Conservation (phyloP, 2,329 filamentous ascomycete species). For the Cytospora leucostoma region DNA sequence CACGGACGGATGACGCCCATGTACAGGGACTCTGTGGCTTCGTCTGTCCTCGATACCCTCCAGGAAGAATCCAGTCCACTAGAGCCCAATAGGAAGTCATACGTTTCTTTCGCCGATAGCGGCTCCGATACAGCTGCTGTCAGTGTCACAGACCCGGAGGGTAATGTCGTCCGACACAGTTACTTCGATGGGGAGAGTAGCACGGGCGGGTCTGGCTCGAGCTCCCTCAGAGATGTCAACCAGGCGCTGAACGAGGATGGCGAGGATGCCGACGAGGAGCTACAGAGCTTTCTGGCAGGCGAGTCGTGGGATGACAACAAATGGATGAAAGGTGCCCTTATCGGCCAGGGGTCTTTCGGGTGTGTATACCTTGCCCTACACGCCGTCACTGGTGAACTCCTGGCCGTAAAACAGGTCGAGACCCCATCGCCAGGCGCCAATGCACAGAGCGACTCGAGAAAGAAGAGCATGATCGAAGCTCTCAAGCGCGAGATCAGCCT, state of each 20-base stretch:
- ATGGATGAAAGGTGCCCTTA: constrained; percentile 98
- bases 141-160: constrained; percentile 76
- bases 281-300: constrained; percentile 85
- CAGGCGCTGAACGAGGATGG: constrained; percentile 87
- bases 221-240: constrained; percentile 80
- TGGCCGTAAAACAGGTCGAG: constrained; percentile 98
- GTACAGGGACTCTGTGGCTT: constrained; percentile 86
- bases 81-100: constrained; percentile 90
- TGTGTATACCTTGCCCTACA: constrained; percentile 94
- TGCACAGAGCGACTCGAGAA: constrained; percentile 82
- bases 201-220: constrained; percentile 56
- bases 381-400: constrained; percentile 92
- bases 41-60: constrained; percentile 83
- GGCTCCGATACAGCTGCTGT: constrained; percentile 70
- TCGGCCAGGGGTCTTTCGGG: constrained; percentile 95
- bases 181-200: constrained; percentile 83
- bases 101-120: constrained; percentile 84
- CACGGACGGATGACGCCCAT: constrained; percentile 54
- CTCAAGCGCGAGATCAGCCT: constrained; percentile 95
- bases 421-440: constrained; percentile 76
- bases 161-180: constrained; percentile 69
- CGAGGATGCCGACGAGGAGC: constrained; percentile 85
- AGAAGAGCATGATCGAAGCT: constrained; percentile 97
- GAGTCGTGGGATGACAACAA: constrained; percentile 97
- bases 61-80: constrained; percentile 83